These are phyloP conservation scores for Neurospora discreta DNA, from an alignment of 495 filamentous ascomycete genomes.

Conservation along the genomic window DNA sequence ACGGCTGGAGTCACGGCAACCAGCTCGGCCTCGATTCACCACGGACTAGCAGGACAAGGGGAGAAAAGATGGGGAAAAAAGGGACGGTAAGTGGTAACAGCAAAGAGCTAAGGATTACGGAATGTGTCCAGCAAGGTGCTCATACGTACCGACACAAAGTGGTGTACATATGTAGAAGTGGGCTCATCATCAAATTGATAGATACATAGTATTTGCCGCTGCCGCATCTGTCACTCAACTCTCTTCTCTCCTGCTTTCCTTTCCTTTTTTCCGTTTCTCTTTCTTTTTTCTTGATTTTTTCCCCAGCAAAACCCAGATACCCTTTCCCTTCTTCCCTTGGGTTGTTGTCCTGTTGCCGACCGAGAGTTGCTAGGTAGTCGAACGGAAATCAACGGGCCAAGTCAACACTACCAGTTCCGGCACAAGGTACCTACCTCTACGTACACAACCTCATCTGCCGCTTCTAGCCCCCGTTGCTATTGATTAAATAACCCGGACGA, in stretches of 20 bases:
- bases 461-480: slow-evolving; percentile 1
- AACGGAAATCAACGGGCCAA: neutral
- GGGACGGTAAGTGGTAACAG: neutral
- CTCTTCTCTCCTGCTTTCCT: neutral
- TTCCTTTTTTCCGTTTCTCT: neutral
- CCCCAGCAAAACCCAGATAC: too few species aligned
- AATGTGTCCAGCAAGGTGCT: neutral
- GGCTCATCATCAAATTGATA: too few species aligned
- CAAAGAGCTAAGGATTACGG: too few species aligned
- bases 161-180: neutral
- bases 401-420: neutral
- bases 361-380: neutral
- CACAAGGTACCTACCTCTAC: neutral
- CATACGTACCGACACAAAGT: neutral
- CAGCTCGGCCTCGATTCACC: neutral
- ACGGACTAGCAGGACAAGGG: neutral
- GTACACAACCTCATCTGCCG: slow-evolving; percentile 1
- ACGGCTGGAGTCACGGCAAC: neutral
- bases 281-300: neutral
- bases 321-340: neutral
- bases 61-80: neutral
- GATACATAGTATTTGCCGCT: neutral
- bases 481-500: neutral
- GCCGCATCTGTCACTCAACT: neutral
- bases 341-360: neutral